These are phyloP conservation scores for Phellinidium pouzarii DNA, from an alignment of 1,284 basidiomycete species.

Conservation along the genomic window DNA sequence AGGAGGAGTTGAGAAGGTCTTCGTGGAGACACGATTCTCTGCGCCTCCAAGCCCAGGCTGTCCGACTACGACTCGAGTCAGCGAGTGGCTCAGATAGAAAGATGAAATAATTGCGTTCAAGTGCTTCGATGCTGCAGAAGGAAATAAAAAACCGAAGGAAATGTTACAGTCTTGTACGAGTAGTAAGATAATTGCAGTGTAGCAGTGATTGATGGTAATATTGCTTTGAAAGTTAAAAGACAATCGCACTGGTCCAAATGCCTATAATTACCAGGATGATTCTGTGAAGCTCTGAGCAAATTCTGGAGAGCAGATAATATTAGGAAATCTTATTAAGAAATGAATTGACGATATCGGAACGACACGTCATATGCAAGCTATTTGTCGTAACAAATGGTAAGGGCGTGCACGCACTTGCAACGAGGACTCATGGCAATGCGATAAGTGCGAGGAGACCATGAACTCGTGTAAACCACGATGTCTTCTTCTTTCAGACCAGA, in stretches of 20 bases:
- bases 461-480: constrained; percentile 6
- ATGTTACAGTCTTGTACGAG: neutral
- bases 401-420: constrained; percentile 4
- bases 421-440: constrained; percentile 11
- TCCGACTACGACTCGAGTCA: constrained; percentile 43
- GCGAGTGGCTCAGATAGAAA: constrained; percentile 38
- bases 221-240: neutral
- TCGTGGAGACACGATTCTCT: constrained; percentile 51
- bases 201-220: too few species aligned
- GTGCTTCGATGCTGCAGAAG: neutral
- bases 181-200: neutral
- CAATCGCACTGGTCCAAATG: too few species aligned
- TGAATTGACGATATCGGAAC: too few species aligned
- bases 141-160: neutral
- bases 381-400: neutral
- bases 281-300: too few species aligned
- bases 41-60: constrained; percentile 40
- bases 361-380: too few species aligned
- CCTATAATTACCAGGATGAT: too few species aligned
- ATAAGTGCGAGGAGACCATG: neutral
- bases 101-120: neutral
- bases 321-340: too few species aligned
- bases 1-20: constrained; percentile 60
- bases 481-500: neutral
- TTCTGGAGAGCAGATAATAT: too few species aligned